Conservation (phyloP, 345 rosid species). For the Eucalyptus tenuipes region DNA sequence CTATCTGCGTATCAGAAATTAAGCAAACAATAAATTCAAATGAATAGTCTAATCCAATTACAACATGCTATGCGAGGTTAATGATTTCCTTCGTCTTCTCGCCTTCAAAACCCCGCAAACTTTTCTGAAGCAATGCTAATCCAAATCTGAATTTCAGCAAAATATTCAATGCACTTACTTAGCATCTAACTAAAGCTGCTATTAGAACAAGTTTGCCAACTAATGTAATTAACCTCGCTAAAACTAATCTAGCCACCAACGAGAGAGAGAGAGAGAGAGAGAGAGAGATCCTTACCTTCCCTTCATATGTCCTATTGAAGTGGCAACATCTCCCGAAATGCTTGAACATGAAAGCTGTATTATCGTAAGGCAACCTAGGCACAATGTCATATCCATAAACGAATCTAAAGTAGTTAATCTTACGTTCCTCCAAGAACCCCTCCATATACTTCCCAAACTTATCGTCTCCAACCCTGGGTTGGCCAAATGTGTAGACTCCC, state of each 20-base stretch:
- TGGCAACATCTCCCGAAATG: slow-evolving; percentile 55
- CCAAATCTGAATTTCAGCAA: neutral
- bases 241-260: neutral
- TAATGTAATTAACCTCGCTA: neutral
- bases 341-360: slow-evolving; percentile 27
- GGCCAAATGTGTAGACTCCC: slow-evolving; percentile 72
- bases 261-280: neutral
- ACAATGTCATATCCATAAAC: slow-evolving; percentile 52
- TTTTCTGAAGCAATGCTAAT: neutral
- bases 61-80: neutral
- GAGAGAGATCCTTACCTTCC: neutral
- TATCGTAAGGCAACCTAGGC: slow-evolving; percentile 48
- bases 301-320: slow-evolving; percentile 17
- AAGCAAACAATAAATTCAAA: neutral
- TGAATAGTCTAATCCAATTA: neutral
- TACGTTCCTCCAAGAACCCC: slow-evolving; percentile 4
- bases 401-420: slow-evolving; percentile 35
- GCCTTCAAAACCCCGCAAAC: neutral
- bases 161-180: neutral
- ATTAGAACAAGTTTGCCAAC: neutral
- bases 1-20: slow-evolving; percentile 8
- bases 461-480: slow-evolving; percentile 58
- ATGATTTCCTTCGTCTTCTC: neutral
- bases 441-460: slow-evolving; percentile 37
- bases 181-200: neutral